Percentiles rank a stretch among this genome's conserved stretches.
Conservation (phyloP, 2,329 filamentous ascomycete genomes). For the Hypoxylon sp. region DNA sequence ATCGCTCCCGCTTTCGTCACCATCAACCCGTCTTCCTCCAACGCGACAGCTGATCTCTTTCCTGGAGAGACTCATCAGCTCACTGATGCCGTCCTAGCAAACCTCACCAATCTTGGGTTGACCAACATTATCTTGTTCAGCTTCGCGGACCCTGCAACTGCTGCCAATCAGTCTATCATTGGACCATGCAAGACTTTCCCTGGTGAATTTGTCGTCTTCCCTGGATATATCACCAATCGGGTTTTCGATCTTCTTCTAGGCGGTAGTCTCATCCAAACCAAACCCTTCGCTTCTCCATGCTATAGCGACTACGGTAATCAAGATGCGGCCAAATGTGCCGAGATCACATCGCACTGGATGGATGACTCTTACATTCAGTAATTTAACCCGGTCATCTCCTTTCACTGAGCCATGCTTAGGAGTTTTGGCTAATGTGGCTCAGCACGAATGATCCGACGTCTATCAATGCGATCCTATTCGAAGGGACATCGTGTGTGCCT, state of each 20-base stretch:
- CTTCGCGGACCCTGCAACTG: constrained; percentile 45
- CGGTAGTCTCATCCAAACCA: constrained; percentile 50
- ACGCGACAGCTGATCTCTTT: constrained; percentile 50
- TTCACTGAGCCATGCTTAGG: not conserved
- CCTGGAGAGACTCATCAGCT: constrained; percentile 49
- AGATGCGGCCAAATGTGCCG: constrained; percentile 47
- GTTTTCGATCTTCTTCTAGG: constrained; percentile 51
- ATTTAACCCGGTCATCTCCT: constrained; percentile 7
- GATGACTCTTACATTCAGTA: constrained; percentile 51
- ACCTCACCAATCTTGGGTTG: constrained; percentile 48
- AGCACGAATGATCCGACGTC: constrained; percentile 52
- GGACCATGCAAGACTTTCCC: constrained; percentile 51
- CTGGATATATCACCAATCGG: constrained; percentile 44
- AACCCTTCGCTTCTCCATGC: constrained; percentile 50
- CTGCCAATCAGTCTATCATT: constrained; percentile 39
- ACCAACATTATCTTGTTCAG: constrained; percentile 48
- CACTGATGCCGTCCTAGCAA: constrained; percentile 49
- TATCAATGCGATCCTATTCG: constrained; percentile 50
- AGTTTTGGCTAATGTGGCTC: constrained; percentile 10
- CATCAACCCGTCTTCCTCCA: constrained; percentile 47
- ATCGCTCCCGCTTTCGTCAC: constrained; percentile 49
- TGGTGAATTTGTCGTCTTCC: constrained; percentile 48
- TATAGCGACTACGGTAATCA: constrained; percentile 50
- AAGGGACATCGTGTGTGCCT: constrained; percentile 50
- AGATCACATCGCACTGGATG: constrained; percentile 50